phyloP scores from a whole-genome alignment of 2,329 filamentous ascomycete species.

The Diplodia intermedia region DNA sequence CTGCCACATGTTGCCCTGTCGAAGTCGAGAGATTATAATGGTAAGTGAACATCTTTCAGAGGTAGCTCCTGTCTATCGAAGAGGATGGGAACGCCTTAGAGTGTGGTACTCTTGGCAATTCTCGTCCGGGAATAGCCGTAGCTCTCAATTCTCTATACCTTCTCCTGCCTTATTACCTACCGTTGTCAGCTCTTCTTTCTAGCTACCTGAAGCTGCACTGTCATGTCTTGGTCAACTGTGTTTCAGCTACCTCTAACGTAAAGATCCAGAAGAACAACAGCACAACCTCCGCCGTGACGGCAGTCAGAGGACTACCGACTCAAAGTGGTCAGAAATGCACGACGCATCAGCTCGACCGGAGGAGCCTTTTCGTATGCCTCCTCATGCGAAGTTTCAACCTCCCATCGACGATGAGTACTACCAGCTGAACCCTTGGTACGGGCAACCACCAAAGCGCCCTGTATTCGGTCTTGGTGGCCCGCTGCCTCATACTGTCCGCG shows the following conservation, averaged over 20 bases:
- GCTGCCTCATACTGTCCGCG: conserved; percentile 21
- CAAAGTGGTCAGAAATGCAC: conserved; percentile 7
- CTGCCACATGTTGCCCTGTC: not conserved
- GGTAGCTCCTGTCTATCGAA: too few relatives aligned
- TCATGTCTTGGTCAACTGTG: not conserved
- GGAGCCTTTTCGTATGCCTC: not conserved
- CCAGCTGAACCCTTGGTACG: conserved; percentile 29
- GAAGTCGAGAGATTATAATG: not conserved
- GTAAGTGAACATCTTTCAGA: not conserved
- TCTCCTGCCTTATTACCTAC: too few relatives aligned
- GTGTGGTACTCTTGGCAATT: too few relatives aligned
- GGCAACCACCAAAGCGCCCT: not conserved
- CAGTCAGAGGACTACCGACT: not conserved
- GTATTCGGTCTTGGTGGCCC: conserved; percentile 29
- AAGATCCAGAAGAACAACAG: not conserved
- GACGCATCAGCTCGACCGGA: conserved; percentile 2
- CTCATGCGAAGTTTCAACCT: not conserved
- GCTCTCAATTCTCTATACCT: too few relatives aligned
- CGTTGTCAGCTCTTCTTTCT: too few relatives aligned
- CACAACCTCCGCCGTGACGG: conserved; percentile 2
- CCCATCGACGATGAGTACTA: conserved; percentile 22
- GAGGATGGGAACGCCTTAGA: too few relatives aligned
- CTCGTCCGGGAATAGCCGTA: too few relatives aligned
- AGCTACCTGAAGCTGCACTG: too few relatives aligned
- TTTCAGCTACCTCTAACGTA: not conserved